phyloP scores from a whole-genome alignment of 108 stramenopile species.

The Fragilaria radians region DNA sequence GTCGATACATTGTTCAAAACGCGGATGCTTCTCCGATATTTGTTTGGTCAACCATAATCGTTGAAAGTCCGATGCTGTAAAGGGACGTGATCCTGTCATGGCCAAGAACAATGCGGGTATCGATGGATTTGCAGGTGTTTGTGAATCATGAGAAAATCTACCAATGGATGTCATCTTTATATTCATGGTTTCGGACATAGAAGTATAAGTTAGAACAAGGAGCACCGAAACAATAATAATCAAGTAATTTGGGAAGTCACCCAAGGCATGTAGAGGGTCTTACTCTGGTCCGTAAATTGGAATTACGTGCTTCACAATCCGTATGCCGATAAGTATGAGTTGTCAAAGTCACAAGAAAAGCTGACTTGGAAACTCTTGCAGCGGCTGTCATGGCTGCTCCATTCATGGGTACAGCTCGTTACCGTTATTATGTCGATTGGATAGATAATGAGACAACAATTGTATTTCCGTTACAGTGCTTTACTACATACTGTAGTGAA shows the following conservation, averaged over 20 bases:
- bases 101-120: slow-evolving; percentile 67
- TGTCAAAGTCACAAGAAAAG: background rate
- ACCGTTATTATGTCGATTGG: too few species aligned
- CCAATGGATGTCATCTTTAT: slow-evolving; percentile 79
- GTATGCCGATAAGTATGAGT: background rate
- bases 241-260: background rate
- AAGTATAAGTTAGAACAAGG: background rate
- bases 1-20: slow-evolving; percentile 44
- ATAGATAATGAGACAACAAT: too few species aligned
- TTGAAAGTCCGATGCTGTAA: slow-evolving; percentile 50
- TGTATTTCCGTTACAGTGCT: too few species aligned
- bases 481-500: too few species aligned
- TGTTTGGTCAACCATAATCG: slow-evolving; percentile 35
- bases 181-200: background rate
- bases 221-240: background rate
- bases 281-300: background rate
- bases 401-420: too few species aligned
- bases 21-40: slow-evolving; percentile 50
- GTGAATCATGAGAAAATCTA: slow-evolving; percentile 60
- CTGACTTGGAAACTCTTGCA: background rate
- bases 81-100: slow-evolving; percentile 41
- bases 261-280: too few species aligned
- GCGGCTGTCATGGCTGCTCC: background rate
- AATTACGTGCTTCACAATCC: background rate
- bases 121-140: slow-evolving; percentile 59